These are phyloP conservation scores for Auricularia sp. DNA, from an alignment of 768 basidiomycete species.

Conservation along the genomic window DNA sequence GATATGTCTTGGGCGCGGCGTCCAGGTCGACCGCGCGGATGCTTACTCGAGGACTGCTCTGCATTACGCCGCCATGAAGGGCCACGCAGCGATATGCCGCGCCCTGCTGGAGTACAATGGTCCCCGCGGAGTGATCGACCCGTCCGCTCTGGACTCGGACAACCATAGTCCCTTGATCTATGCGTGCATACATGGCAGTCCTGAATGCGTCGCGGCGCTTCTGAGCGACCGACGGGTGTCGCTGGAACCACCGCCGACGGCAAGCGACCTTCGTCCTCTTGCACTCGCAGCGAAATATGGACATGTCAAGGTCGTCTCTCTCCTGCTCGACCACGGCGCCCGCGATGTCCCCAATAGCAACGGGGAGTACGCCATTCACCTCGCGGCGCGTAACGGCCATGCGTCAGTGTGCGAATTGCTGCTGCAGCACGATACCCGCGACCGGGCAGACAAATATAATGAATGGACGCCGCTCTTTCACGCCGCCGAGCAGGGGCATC, in stretches of 20 bases:
- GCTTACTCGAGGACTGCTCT: constrained; percentile 88
- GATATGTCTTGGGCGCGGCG: constrained; percentile 66
- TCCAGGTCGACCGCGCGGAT: constrained; percentile 66
- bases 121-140: constrained; percentile 23
- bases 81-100: constrained; percentile 65
- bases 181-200: constrained; percentile 77
- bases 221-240: constrained; percentile 61
- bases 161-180: constrained; percentile 93
- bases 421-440: constrained; percentile 66
- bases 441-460: constrained; percentile 88
- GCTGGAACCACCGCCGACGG: constrained; percentile 45
- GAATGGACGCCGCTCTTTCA: constrained; percentile 98
- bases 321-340: constrained; percentile 72
- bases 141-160: constrained; percentile 76
- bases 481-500: constrained; percentile 79
- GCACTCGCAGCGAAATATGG: constrained; percentile 88
- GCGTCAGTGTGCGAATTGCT: constrained; percentile 73
- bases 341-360: constrained; percentile 78
- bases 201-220: constrained; percentile 75
- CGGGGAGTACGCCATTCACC: constrained; percentile 94
- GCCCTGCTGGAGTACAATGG: constrained; percentile 62
- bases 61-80: constrained; percentile 94
- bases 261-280: constrained; percentile 72
- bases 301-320: constrained; percentile 67
- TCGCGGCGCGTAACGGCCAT: constrained; percentile 90